Percentiles rank a stretch among this genome's conserved stretches.
Evolutionary conservation across 805 yeast species (phyloP).

Genomic region (Candida andamanensis): DNA sequence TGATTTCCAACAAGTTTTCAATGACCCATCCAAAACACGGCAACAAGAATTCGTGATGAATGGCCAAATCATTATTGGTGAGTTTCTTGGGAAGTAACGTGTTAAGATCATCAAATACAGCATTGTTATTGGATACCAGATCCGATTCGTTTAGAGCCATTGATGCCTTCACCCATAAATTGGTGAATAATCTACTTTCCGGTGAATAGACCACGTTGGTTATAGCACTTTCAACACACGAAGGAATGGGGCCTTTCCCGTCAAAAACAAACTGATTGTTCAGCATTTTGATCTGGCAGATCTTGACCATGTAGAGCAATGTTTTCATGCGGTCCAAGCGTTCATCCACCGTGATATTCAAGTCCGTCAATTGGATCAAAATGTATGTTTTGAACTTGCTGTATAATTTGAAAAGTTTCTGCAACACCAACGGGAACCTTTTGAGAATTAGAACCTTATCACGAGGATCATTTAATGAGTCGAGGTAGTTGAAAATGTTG

Average conservation of each 20-base stretch:
- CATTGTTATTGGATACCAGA: background rate
- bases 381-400: conserved; percentile 61
- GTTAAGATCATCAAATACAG: conserved; percentile 23
- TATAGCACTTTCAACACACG: conserved; percentile 78
- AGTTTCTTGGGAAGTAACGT: conserved; percentile 27
- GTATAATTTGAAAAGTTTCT: conserved; percentile 62
- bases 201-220: conserved; percentile 73
- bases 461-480: conserved; percentile 47
- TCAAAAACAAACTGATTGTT: conserved; percentile 38
- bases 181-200: conserved; percentile 65
- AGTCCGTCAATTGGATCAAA: conserved; percentile 58
- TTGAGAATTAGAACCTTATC: conserved; percentile 31
- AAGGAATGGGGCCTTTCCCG: conserved; percentile 48
- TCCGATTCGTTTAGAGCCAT: conserved; percentile 16
- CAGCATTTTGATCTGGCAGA: conserved; percentile 63
- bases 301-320: conserved; percentile 58
- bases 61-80: conserved; percentile 21
- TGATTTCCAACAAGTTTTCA: conserved; percentile 65
- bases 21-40: conserved; percentile 93
- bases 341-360: conserved; percentile 49
- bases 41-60: conserved; percentile 46
- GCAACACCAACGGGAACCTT: conserved; percentile 65
- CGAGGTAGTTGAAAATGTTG: conserved; percentile 68
- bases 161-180: conserved; percentile 65
- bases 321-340: conserved; percentile 68